Evolutionary conservation across 768 basidiomycete genomes (phyloP).

Genomic region (Hypsizygus marmoreus): DNA sequence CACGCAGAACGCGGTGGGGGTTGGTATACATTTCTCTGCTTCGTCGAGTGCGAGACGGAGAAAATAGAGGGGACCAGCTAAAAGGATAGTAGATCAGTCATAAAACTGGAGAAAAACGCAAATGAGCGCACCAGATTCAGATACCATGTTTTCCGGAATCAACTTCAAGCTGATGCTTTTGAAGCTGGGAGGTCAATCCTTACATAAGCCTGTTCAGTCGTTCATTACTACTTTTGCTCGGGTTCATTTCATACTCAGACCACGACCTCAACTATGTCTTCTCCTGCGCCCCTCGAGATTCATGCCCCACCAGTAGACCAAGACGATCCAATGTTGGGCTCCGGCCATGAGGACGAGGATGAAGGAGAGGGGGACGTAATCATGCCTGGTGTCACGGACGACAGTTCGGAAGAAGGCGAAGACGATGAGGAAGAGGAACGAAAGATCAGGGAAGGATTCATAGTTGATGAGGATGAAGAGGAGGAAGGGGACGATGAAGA

Average conservation of each 20-base stretch:
- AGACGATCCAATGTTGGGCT: constrained; percentile 62
- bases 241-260: constrained; percentile 6
- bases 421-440: constrained; percentile 89
- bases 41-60: constrained; percentile 69
- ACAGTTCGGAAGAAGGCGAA: constrained; percentile 88
- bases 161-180: too few relatives aligned
- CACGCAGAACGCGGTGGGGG: constrained; percentile 86
- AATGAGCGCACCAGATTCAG: constrained; percentile 11
- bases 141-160: too few relatives aligned
- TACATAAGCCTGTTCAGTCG: neutral
- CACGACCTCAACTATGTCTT: constrained; percentile 52
- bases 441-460: constrained; percentile 84
- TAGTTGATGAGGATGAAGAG: constrained; percentile 88
- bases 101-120: neutral
- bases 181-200: too few relatives aligned
- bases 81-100: neutral
- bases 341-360: constrained; percentile 55
- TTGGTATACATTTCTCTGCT: constrained; percentile 69
- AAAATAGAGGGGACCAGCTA: constrained; percentile 36
- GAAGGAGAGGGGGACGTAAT: constrained; percentile 58
- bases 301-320: constrained; percentile 26
- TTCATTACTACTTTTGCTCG: too few relatives aligned
- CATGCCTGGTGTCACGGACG: constrained; percentile 62
- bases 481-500: constrained; percentile 77
- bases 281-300: constrained; percentile 42